These are phyloP conservation scores for Xylaria acuta DNA, from an alignment of 495 filamentous ascomycete species.

Conservation along the genomic window DNA sequence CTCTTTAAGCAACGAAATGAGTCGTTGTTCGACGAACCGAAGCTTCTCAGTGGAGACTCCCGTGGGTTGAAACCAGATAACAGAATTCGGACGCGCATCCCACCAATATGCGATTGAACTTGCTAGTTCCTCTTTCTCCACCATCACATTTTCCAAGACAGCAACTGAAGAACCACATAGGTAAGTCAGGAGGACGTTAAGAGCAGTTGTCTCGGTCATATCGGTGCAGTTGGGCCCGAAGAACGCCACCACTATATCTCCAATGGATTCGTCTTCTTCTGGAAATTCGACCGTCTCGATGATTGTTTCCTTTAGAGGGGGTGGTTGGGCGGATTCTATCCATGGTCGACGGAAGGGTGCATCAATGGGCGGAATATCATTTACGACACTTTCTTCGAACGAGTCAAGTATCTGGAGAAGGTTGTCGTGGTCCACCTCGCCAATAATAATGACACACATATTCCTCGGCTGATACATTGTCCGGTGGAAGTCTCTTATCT, in stretches of 20 bases:
- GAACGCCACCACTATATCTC: constrained; percentile 83
- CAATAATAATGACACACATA: constrained; percentile 85
- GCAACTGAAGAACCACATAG: constrained; percentile 92
- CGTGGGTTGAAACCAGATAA: constrained; percentile 82
- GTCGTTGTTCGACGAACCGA: constrained; percentile 78
- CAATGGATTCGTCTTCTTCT: constrained; percentile 92
- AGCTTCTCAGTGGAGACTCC: constrained; percentile 89
- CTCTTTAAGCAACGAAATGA: constrained; percentile 83
- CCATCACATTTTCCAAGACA: constrained; percentile 86
- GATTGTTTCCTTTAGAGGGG: constrained; percentile 69
- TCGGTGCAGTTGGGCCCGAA: constrained; percentile 83
- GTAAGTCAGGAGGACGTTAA: constrained; percentile 81
- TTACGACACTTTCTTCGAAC: constrained; percentile 86
- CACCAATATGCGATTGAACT: constrained; percentile 79
- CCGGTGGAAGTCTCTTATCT: constrained; percentile 89
- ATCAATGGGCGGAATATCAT: constrained; percentile 75
- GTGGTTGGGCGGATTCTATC: constrained; percentile 82
- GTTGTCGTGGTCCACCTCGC: constrained; percentile 83
- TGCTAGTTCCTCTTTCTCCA: constrained; percentile 91
- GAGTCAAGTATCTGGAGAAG: constrained; percentile 80
- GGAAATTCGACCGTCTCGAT: constrained; percentile 87
- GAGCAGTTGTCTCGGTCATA: constrained; percentile 64
- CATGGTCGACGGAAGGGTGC: constrained; percentile 85
- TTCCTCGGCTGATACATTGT: constrained; percentile 99
- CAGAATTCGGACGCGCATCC: constrained; percentile 77